These are phyloP conservation scores for Pichia eremophila DNA, from an alignment of 805 yeast species.

Conservation along the genomic window DNA sequence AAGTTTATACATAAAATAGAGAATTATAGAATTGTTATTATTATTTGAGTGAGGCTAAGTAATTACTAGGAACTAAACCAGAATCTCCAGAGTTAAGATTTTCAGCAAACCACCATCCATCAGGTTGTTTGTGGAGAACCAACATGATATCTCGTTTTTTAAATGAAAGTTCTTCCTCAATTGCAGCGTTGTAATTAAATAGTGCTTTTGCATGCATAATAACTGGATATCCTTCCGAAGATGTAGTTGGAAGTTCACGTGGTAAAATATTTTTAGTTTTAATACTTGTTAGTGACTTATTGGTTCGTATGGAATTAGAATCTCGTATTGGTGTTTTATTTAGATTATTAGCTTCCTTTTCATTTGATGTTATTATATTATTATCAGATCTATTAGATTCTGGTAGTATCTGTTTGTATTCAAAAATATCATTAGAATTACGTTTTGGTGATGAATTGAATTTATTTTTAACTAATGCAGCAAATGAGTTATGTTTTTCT, in stretches of 20 bases:
- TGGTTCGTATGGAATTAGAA: constrained; percentile 12
- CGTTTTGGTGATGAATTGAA: not conserved
- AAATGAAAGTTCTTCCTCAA: constrained; percentile 53
- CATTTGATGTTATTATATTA: not conserved
- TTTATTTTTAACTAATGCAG: not conserved
- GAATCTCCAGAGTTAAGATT: constrained; percentile 34
- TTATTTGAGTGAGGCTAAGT: constrained; percentile 24
- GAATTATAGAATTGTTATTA: not conserved
- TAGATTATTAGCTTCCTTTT: not conserved
- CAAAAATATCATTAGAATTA: not conserved
- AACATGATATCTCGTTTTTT: constrained; percentile 47
- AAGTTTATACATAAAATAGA: too few species aligned
- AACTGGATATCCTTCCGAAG: constrained; percentile 47
- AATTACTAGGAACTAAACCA: constrained; percentile 62
- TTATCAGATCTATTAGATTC: not conserved
- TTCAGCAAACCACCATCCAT: constrained; percentile 72
- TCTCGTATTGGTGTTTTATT: constrained; percentile 1
- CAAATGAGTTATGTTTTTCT: constrained; percentile 3
- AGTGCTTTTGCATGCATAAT: constrained; percentile 44
- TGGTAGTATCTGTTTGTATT: constrained; percentile 1
- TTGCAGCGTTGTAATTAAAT: constrained; percentile 49
- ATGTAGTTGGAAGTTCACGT: constrained; percentile 34
- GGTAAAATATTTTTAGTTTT: constrained; percentile 13
- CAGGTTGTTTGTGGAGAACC: constrained; percentile 50
- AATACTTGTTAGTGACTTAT: constrained; percentile 19